A percentile compares a stretch with the other conserved stretches of the same genome.
These are phyloP conservation scores for Cucurbita maxima DNA, from an alignment of 306 rosid genomes.

Conservation along the genomic window DNA sequence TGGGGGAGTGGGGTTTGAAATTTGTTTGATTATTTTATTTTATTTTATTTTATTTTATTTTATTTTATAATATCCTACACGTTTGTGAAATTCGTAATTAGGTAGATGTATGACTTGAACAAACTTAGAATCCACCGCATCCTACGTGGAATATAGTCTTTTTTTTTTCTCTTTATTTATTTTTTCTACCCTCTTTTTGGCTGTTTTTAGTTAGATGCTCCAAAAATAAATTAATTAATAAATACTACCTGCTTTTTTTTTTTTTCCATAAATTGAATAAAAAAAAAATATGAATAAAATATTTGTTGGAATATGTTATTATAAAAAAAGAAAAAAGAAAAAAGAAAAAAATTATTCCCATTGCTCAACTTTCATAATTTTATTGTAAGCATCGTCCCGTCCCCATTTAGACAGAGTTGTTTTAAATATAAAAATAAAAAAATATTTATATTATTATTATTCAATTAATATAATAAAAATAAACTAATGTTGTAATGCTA, in stretches of 20 bases:
- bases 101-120: not conserved
- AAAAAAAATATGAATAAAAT: not conserved
- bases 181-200: not conserved
- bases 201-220: not conserved
- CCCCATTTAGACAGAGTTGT: too few relatives aligned
- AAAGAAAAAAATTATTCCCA: not conserved
- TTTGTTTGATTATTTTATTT: too few relatives aligned
- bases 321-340: not conserved
- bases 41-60: too few relatives aligned
- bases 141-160: not conserved
- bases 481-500: too few relatives aligned
- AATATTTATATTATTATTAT: too few relatives aligned
- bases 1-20: not conserved
- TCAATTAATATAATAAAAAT: too few relatives aligned
- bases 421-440: too few relatives aligned
- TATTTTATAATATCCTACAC: not conserved
- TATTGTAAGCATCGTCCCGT: too few relatives aligned
- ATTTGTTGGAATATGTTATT: not conserved
- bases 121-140: conserved; percentile 7
- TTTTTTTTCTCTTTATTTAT: not conserved
- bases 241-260: not conserved
- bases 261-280: not conserved
- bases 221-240: too few relatives aligned
- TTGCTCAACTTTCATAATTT: not conserved
- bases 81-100: not conserved